Conservation (phyloP, 345 rosid genomes). For the Gossypium sturtianum region DNA sequence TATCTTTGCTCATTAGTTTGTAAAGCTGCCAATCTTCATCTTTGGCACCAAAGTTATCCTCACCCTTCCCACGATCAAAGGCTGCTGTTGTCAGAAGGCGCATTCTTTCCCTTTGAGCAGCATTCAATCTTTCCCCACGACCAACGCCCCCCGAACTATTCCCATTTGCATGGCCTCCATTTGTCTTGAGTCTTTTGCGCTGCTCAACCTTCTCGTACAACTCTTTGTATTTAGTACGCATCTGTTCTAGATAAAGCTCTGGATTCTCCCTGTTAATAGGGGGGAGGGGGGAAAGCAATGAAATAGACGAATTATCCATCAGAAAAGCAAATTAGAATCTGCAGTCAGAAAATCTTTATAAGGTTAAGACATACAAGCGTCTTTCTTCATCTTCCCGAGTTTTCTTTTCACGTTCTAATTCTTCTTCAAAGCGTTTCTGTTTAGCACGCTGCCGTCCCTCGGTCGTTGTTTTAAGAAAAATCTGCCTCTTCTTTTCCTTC, state of each 20-base stretch:
- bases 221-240: constrained; percentile 65
- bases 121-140: constrained; percentile 91
- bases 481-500: constrained; percentile 76
- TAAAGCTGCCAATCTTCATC: constrained; percentile 99
- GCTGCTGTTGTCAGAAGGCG: constrained; percentile 93
- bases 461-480: constrained; percentile 81
- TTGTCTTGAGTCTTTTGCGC: constrained; percentile 78
- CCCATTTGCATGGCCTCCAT: constrained; percentile 66
- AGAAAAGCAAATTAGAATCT: neutral
- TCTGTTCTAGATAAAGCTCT: constrained; percentile 69
- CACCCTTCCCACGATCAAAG: constrained; percentile 94
- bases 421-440: constrained; percentile 83
- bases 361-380: constrained; percentile 57
- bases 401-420: constrained; percentile 67
- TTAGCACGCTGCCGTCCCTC: constrained; percentile 90
- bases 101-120: constrained; percentile 94
- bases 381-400: constrained; percentile 73
- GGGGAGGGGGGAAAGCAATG: neutral
- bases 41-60: constrained; percentile 84
- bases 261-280: constrained; percentile 66
- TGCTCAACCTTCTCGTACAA: constrained; percentile 76
- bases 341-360: neutral
- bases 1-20: constrained; percentile 85
- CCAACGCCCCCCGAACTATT: constrained; percentile 72
- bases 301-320: neutral